Evolutionary conservation across 2,329 filamentous ascomycete genomes (phyloP).

Genomic region (Akanthomyces muscarius): DNA sequence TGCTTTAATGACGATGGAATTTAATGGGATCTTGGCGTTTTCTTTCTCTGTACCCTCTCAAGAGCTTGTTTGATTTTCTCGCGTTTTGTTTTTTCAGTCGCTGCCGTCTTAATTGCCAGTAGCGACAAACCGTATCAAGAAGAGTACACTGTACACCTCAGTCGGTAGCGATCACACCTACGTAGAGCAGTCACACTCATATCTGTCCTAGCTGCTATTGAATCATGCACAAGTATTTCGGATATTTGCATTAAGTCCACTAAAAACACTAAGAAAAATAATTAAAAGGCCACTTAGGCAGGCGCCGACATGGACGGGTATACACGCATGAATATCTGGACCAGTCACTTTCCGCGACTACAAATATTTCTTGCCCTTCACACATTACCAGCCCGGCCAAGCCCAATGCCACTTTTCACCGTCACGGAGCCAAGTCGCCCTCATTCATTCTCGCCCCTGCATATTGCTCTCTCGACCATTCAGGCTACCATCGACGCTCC

Average conservation of each 20-base stretch:
- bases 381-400: constrained; percentile 10
- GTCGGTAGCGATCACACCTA: background rate
- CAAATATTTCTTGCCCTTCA: background rate
- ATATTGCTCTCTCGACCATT: constrained; percentile 14
- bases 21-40: constrained; percentile 3
- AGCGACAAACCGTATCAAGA: background rate
- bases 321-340: constrained; percentile 6
- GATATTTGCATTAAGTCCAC: constrained; percentile 62
- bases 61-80: background rate
- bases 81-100: background rate
- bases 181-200: background rate
- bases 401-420: constrained; percentile 10
- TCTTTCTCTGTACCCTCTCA: background rate
- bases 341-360: constrained; percentile 5
- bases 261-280: constrained; percentile 49
- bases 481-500: background rate
- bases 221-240: constrained; percentile 35
- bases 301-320: constrained; percentile 8
- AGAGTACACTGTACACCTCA: background rate
- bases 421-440: constrained; percentile 1
- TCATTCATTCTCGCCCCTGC: background rate
- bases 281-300: constrained; percentile 28
- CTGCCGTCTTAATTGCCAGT: background rate
- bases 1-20: background rate
- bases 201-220: background rate